Conservation (phyloP, 129 eudicot species). For the Tagetes erecta region DNA sequence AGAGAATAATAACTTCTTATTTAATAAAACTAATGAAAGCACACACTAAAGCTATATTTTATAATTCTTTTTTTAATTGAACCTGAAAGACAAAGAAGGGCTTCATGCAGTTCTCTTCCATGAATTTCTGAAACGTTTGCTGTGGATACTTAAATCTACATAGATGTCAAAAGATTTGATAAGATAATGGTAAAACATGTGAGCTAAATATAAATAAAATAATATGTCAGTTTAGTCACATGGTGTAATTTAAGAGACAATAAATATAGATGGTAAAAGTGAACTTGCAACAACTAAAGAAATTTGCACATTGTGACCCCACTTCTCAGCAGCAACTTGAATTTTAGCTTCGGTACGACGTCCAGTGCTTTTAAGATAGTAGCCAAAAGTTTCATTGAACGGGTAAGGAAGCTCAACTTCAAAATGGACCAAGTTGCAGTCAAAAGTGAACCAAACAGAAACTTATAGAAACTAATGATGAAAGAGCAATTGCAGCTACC, state of each 20-base stretch:
- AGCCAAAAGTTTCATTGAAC: slow-evolving; percentile 83
- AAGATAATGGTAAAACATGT: too few species aligned
- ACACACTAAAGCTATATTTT: background rate
- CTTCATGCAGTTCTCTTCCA: slow-evolving; percentile 96
- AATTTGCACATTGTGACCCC: slow-evolving; percentile 97
- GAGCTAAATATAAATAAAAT: too few species aligned
- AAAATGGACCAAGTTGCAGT: too few species aligned
- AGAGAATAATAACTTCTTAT: background rate
- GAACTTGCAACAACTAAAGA: background rate
- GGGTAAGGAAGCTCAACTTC: slow-evolving; percentile 66
- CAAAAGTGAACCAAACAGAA: too few species aligned
- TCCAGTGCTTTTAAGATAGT: slow-evolving; percentile 81
- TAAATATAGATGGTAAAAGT: slow-evolving; percentile 12
- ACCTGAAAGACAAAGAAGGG: slow-evolving; percentile 99
- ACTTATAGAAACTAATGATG: too few species aligned
- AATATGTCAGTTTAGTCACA: too few species aligned
- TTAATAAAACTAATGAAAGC: background rate
- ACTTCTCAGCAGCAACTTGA: slow-evolving; percentile 80
- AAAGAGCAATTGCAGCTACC: too few species aligned
- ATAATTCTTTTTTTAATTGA: slow-evolving; percentile 3
- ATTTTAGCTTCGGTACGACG: slow-evolving; percentile 92
- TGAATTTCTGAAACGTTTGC: slow-evolving; percentile 80
- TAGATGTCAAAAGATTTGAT: slow-evolving; percentile 15
- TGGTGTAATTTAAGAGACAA: background rate
- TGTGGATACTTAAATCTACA: slow-evolving; percentile 96